Percentiles rank a stretch among this genome's conserved stretches.
Conservation (phyloP, 768 basidiomycete genomes). For the Psilocybe cubensis region DNA sequence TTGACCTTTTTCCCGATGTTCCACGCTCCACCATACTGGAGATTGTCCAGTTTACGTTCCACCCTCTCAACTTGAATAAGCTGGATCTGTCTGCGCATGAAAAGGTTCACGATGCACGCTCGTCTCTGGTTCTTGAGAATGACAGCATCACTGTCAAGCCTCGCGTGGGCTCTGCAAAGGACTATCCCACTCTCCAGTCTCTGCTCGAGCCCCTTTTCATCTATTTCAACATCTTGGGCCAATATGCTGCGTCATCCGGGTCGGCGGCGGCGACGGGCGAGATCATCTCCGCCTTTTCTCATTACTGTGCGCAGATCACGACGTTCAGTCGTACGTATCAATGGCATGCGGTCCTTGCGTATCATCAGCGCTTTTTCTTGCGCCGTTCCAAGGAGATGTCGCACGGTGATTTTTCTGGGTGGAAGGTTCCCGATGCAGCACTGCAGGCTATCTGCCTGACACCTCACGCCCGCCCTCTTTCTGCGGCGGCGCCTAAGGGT, state of each 20-base stretch:
- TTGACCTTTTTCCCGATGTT: constrained; percentile 3
- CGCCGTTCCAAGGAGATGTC: not conserved
- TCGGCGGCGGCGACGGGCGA: not conserved
- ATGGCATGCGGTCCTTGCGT: not conserved
- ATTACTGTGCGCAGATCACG: not conserved
- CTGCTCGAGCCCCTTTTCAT: constrained; percentile 9
- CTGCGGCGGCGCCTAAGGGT: too few relatives aligned
- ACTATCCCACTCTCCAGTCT: constrained; percentile 12
- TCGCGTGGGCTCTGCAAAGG: not conserved
- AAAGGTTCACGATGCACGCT: not conserved
- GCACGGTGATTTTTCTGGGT: not conserved
- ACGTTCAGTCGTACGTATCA: constrained; percentile 1
- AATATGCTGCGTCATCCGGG: constrained; percentile 5
- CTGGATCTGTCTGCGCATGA: not conserved
- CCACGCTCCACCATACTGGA: constrained; percentile 2
- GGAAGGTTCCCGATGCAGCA: not conserved
- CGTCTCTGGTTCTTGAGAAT: not conserved
- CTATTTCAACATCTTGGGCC: constrained; percentile 10
- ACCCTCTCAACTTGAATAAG: constrained; percentile 10
- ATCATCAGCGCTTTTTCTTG: not conserved
- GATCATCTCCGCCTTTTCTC: not conserved
- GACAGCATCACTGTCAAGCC: not conserved
- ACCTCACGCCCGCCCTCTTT: not conserved
- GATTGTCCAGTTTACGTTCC: not conserved
- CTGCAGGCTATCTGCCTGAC: not conserved